Conservation (phyloP, 805 yeast species). For the Wickerhamiella azymoides region DNA sequence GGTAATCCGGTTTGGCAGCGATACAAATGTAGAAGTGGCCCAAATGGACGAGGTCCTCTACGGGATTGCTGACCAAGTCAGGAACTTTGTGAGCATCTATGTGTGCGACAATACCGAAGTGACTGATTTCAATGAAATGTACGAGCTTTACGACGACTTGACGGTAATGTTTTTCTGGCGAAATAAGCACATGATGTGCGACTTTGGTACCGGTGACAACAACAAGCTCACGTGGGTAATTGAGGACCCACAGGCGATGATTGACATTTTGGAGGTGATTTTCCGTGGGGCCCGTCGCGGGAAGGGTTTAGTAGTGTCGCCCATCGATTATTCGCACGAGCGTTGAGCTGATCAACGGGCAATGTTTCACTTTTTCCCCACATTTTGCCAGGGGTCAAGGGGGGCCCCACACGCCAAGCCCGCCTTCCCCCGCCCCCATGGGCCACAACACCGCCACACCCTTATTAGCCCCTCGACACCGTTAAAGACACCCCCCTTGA, state of each 20-base stretch:
- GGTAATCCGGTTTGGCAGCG: conserved; percentile 78
- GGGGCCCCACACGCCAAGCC: too few relatives aligned
- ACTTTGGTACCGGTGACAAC: conserved; percentile 95
- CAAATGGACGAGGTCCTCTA: conserved; percentile 77
- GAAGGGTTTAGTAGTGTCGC: conserved; percentile 78
- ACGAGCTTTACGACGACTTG: conserved; percentile 79
- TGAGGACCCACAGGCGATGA: conserved; percentile 73
- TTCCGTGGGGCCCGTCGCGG: conserved; percentile 89
- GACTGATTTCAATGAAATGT: conserved; percentile 82
- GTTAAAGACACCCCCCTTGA: not conserved
- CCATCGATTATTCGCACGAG: conserved; percentile 30
- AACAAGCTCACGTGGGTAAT: conserved; percentile 77
- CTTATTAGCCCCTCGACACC: not conserved
- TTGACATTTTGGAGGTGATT: conserved; percentile 79
- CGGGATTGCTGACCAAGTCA: conserved; percentile 65
- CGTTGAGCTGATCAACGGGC: too few relatives aligned
- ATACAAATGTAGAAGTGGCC: conserved; percentile 63
- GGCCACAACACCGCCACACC: not conserved
- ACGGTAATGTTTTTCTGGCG: conserved; percentile 87
- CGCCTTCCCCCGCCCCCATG: not conserved
- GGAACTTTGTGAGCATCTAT: conserved; percentile 78
- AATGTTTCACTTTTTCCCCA: too few relatives aligned
- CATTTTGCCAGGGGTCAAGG: too few relatives aligned
- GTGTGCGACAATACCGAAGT: conserved; percentile 81
- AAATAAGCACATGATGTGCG: conserved; percentile 94